These are phyloP conservation scores for Colletotrichum brevisporum DNA, from an alignment of 2,329 filamentous ascomycete genomes.

Conservation along the genomic window DNA sequence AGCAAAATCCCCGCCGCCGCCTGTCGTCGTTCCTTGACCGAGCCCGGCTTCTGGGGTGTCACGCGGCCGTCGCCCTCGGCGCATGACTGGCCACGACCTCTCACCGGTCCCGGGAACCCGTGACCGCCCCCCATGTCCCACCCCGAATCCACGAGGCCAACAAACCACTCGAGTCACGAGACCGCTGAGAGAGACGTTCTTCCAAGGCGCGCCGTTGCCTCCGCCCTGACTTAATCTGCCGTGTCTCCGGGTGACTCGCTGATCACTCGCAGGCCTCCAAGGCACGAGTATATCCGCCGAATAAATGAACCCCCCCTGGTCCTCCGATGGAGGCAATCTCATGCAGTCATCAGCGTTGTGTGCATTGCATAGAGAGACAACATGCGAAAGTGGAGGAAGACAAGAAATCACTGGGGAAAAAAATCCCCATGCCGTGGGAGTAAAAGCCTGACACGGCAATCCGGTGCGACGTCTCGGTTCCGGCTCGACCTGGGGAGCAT, in stretches of 20 bases:
- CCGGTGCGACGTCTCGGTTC: constrained; percentile 20
- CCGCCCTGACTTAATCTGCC: constrained; percentile 8
- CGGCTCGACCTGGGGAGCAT: neutral
- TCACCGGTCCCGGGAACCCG: constrained; percentile 38
- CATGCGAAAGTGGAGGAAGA: neutral
- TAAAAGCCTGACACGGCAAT: neutral
- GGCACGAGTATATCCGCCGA: constrained; percentile 2
- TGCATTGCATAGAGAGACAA: constrained; percentile 14
- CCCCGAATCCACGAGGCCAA: constrained; percentile 25
- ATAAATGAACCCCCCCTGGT: constrained; percentile 10
- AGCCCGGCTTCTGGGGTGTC: constrained; percentile 36
- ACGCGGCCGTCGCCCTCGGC: constrained; percentile 35
- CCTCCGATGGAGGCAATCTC: constrained; percentile 13
- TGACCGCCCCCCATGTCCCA: constrained; percentile 29
- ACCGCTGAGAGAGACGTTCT: constrained; percentile 7
- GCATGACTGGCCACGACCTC: constrained; percentile 37
- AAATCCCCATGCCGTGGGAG: neutral
- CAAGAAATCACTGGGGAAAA: neutral
- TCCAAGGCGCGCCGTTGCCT: constrained; percentile 3
- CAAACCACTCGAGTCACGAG: constrained; percentile 25
- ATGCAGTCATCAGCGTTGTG: constrained; percentile 7
- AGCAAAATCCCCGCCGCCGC: neutral
- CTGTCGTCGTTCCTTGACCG: constrained; percentile 28
- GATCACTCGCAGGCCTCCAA: constrained; percentile 15
- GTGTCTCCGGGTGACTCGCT: neutral